Evolutionary conservation across 176 grass and related monocot genomes (phyloP), one percentile per base, ranked within the genome.

Genomic region (Rhipidocladum racemiflorum): DNA sequence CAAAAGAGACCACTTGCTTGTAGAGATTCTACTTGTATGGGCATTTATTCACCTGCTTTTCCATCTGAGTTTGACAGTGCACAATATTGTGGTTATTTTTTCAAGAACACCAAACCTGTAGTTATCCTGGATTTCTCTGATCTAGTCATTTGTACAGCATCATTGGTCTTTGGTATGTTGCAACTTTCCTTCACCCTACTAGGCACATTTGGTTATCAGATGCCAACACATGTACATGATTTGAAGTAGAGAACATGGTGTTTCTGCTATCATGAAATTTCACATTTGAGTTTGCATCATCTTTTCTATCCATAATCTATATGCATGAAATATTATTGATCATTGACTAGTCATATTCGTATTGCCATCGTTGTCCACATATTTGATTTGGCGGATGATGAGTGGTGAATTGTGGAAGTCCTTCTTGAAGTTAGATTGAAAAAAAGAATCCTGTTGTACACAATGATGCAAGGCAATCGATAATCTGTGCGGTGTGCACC

Each of bases 351-450:
- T 77, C 16, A 40, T 24, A 28, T 30, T 61, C 34, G n/a, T 46
- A 70, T 77, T 82, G 50, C 25, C 5, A 12, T 16, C 11, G 13
- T 72, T 74, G 38, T 23, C 40, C 57, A 54, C 55, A 55, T 36
- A 35, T 59, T 76, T 61, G 14, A 32, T 3, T 25, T 35, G 61
- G 72, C 32, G 9, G 35, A 80, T 35, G 35, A 9, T 72, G 9
- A 51, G 27, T 39, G 60, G 5, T 68, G 21, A 32, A 29, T 39
- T 87, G 2, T 87, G 5, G 29, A 85, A 49, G 39, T 76, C 63
- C 29, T 15, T 59, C 23, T 67, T 23, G 6, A 12, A 6, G 12
- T 9, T 70, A 24, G 44, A 54, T 40, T 38, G 43, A 12, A 13
- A 13, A 14, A 23, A n/a, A 39, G 28, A 35, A 40, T 55, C 43